These are phyloP conservation scores for Simmondsia chinensis DNA, from an alignment of 148 eudicot species.

Conservation along the genomic window DNA sequence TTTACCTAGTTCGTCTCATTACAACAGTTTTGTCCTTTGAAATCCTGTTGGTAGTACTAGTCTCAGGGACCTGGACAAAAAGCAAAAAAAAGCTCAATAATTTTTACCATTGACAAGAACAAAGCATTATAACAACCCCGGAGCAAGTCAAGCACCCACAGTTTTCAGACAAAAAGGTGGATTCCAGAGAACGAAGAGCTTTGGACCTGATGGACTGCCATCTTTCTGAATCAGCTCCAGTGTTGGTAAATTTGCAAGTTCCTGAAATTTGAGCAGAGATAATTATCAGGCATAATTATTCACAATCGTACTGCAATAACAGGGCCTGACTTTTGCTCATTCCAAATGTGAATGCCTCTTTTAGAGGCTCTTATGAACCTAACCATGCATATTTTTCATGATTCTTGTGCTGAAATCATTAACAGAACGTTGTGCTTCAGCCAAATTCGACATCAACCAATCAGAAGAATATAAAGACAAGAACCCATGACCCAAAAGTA, in stretches of 20 bases:
- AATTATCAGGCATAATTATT: neutral
- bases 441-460: no score
- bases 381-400: no score
- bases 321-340: no score
- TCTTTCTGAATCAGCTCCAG: constrained; percentile 82
- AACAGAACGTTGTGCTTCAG: no score
- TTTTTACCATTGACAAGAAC: neutral
- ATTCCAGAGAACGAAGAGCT: constrained; percentile 88
- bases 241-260: constrained; percentile 63
- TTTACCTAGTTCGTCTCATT: constrained; percentile 56
- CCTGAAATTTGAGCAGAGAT: constrained; percentile 24
- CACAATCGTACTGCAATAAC: no score
- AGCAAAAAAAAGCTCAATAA: no score
- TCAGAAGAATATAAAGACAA: no score
- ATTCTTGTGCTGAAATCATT: no score
- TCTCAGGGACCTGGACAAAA: constrained; percentile 31
- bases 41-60: constrained; percentile 12
- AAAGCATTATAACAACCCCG: constrained; percentile 3
- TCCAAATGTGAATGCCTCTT: no score
- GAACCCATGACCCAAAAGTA: no score
- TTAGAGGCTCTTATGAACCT: no score
- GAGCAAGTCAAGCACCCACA: constrained; percentile 54
- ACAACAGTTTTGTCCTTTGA: constrained; percentile 21
- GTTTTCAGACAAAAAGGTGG: constrained; percentile 61
- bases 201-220: constrained; percentile 93